phyloP scores from a whole-genome alignment of 257 asterid species.

The Solanum piurae region DNA sequence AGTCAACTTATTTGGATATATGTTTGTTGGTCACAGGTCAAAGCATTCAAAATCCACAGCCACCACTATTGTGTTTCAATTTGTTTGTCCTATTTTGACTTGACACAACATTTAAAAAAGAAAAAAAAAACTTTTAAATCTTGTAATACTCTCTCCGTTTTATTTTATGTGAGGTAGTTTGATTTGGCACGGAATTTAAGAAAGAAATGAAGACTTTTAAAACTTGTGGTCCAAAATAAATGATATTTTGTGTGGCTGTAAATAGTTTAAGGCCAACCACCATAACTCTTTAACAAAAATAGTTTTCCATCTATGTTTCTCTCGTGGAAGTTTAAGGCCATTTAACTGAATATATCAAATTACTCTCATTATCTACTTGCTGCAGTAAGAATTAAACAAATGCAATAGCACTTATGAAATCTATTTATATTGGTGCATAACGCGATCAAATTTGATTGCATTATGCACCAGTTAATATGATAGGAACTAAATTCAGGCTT shows the following conservation, averaged over 20 bases:
- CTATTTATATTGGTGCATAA: neutral
- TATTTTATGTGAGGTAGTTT: too few species aligned
- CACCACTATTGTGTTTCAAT: neutral
- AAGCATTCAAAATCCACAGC: neutral
- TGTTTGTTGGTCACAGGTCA: neutral
- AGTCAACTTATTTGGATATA: neutral
- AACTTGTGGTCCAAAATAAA: too few species aligned
- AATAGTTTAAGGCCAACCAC: neutral
- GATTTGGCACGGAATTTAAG: rapidly evolving
- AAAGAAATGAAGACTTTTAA: too few species aligned
- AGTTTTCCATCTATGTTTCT: neutral
- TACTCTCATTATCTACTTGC: neutral
- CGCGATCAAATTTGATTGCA: neutral
- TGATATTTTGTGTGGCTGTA: too few species aligned
- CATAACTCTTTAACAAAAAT: neutral
- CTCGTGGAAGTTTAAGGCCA: neutral
- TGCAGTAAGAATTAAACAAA: neutral
- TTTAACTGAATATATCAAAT: neutral
- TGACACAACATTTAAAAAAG: neutral
- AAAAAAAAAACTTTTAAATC: too few species aligned
- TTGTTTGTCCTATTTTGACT: neutral
- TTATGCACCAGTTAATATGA: neutral
- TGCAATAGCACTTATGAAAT: neutral
- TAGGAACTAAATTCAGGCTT: neutral
- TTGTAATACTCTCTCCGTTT: too few species aligned